phyloP scores from a whole-genome alignment of 1,284 basidiomycete genomes.

The Laetiporus sulphureus region DNA sequence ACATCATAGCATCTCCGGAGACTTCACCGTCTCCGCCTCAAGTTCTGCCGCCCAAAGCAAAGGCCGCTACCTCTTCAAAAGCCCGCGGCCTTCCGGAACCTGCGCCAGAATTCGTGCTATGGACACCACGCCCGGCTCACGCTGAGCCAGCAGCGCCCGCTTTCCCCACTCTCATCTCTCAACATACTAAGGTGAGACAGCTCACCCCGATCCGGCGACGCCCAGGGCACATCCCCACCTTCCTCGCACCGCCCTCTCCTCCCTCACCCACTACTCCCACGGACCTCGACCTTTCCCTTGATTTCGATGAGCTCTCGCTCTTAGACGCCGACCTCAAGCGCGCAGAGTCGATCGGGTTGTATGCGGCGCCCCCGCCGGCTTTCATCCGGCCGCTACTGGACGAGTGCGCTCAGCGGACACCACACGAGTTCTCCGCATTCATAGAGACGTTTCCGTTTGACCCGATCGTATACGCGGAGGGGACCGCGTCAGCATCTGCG shows the following conservation, averaged over 20 bases:
- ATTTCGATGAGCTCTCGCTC: slow-evolving; percentile 42
- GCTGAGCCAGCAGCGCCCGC: background rate
- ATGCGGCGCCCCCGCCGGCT: slow-evolving; percentile 24
- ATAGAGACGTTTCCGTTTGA: slow-evolving; percentile 73
- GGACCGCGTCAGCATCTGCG: slow-evolving; percentile 10
- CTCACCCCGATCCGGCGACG: slow-evolving; percentile 60
- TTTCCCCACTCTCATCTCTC: slow-evolving; percentile 1
- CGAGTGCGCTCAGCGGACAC: slow-evolving; percentile 60
- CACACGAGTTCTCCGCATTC: slow-evolving; percentile 73
- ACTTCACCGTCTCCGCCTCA: slow-evolving; percentile 17
- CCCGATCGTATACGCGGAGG: slow-evolving; percentile 38
- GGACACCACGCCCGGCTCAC: slow-evolving; percentile 27
- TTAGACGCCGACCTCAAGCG: slow-evolving; percentile 10
- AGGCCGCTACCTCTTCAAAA: too few relatives aligned
- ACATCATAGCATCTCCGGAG: background rate
- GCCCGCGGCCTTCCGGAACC: slow-evolving; percentile 2
- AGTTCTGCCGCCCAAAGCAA: too few relatives aligned
- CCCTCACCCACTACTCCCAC: slow-evolving; percentile 36
- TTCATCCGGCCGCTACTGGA: slow-evolving; percentile 55
- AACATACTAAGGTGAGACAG: slow-evolving; percentile 37
- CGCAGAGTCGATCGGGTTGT: slow-evolving; percentile 9
- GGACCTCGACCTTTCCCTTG: slow-evolving; percentile 50
- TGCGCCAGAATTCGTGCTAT: slow-evolving; percentile 8
- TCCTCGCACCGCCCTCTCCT: slow-evolving; percentile 44
- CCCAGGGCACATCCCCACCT: slow-evolving; percentile 27